Evolutionary conservation across 1,284 basidiomycete species (phyloP), one percentile per base, ranked within the genome.

Genomic region (Boletus subluridellus): DNA sequence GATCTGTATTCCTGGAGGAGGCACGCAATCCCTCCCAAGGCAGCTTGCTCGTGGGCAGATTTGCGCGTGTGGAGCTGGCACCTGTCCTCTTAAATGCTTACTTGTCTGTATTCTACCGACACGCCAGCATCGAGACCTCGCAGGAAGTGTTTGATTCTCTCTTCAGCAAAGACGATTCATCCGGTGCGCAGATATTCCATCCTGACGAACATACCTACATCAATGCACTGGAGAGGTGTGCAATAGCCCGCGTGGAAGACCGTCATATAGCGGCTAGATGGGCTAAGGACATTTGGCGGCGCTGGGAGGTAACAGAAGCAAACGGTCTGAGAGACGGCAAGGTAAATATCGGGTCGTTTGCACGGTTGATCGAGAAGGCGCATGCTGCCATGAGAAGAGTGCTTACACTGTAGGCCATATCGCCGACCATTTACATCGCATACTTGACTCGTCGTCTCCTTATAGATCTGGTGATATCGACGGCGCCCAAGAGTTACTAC

Each of bases 1-100:
- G 68, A 41, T 68, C 57, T 45, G 38, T 49, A 14, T 47, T 60
- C 37, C 52, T 56, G 11, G 54, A 46, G 39, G 55, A 39, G n/a
- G 37, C 30, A 38, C 38, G n/a, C 3, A 12, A 34, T 32, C 15
- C 21, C 2, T 24, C 35, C 11, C 47, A 47, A 52, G 32, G n/a
- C 11, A 50, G 48, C 32, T 44, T 59, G 6, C 66, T 63, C 11
- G 24, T 39, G 0, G 65, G 70, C 32, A 80, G 75, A 55, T 92
- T 98, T 71, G 71, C 73, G 3, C 69, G 78, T 47, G 91, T 96
- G 34, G 58, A 71, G 3, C 68, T 89, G 34, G 84, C 85, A 0
- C 65, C 89, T 0, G 78, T 82, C 1, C 79, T 98, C 9, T 69
- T 95, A 63, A 93, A 93, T 67, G 84, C 94, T 1, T 98, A 93